Conservation (phyloP, 208 protist species). For the Leishmania aethiopica region DNA sequence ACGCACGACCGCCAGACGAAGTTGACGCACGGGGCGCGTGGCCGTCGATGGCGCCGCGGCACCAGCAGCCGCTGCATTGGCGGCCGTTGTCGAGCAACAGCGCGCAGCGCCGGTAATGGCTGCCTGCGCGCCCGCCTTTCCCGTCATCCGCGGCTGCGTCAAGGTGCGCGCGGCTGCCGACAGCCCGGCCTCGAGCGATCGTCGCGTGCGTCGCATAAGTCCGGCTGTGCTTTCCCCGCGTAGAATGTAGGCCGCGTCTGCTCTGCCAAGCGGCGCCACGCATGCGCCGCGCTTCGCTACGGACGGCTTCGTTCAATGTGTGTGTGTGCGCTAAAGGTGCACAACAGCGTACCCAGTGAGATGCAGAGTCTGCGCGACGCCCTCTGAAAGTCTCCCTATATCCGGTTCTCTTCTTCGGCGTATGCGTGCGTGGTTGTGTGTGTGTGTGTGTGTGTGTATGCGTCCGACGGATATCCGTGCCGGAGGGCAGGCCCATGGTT, state of each 20-base stretch:
- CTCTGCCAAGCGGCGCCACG: background rate
- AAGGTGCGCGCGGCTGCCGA: background rate
- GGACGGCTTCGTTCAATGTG: background rate
- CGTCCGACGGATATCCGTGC: background rate
- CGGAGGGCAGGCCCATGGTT: background rate
- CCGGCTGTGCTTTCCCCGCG: background rate
- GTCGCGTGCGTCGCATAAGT: conserved; percentile 6
- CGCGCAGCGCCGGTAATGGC: background rate
- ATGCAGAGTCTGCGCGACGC: background rate
- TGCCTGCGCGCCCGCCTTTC: background rate
- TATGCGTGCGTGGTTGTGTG: background rate
- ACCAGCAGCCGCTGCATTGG: background rate
- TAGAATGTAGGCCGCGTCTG: background rate
- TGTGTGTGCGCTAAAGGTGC: background rate
- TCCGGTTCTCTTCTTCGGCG: background rate
- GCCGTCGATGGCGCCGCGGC: background rate
- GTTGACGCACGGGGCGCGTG: background rate
- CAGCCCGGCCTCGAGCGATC: background rate
- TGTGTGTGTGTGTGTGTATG: background rate
- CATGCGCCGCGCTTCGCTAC: background rate
- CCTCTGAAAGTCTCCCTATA: background rate
- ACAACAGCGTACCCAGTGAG: too few species aligned
- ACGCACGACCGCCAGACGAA: conserved; percentile 65
- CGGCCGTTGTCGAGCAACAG: background rate
- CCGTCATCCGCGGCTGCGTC: background rate